Evolutionary conservation across 176 grass and related monocot genomes (phyloP).

Genomic region (Eragrostis curvula): DNA sequence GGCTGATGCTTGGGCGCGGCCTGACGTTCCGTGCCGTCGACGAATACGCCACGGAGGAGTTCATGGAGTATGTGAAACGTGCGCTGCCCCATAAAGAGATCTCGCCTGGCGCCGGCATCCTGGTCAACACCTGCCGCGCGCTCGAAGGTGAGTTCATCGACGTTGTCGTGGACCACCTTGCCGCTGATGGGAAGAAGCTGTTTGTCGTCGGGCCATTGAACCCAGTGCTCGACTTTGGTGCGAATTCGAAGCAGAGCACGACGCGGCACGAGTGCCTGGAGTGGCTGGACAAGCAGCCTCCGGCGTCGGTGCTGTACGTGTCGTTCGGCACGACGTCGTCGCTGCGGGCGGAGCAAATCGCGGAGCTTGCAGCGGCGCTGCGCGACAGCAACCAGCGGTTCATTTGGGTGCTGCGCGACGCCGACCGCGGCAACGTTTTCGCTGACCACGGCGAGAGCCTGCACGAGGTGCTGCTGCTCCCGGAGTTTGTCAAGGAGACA

Average conservation of each 20-base stretch:
- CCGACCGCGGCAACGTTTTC: slow-evolving; percentile 55
- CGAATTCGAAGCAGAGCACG: too few relatives aligned
- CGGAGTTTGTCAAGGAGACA: slow-evolving; percentile 18
- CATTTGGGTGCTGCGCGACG: slow-evolving; percentile 75
- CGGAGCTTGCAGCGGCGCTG: slow-evolving; percentile 53
- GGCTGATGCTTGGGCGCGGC: slow-evolving; percentile 22
- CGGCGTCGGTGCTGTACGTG: slow-evolving; percentile 59
- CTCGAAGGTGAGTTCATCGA: slow-evolving; percentile 51
- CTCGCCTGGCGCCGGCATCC: background rate
- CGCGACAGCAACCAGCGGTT: slow-evolving; percentile 57
- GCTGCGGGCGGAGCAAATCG: slow-evolving; percentile 39
- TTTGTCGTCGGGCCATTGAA: slow-evolving; percentile 61
- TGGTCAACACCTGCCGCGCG: slow-evolving; percentile 50
- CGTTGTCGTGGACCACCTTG: background rate
- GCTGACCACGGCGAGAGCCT: background rate
- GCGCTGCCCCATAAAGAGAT: background rate
- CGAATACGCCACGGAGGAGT: slow-evolving; percentile 27
- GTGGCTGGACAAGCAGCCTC: slow-evolving; percentile 56
- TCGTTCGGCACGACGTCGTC: slow-evolving; percentile 59
- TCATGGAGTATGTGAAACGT: slow-evolving; percentile 11
- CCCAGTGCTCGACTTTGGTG: slow-evolving; percentile 16
- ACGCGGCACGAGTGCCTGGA: slow-evolving; percentile 42
- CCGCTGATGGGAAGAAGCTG: slow-evolving; percentile 36
- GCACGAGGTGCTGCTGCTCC: background rate
- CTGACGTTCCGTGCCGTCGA: slow-evolving; percentile 17